Conservation (phyloP, 2,329 filamentous ascomycete species). For the Onygenales sp. region DNA sequence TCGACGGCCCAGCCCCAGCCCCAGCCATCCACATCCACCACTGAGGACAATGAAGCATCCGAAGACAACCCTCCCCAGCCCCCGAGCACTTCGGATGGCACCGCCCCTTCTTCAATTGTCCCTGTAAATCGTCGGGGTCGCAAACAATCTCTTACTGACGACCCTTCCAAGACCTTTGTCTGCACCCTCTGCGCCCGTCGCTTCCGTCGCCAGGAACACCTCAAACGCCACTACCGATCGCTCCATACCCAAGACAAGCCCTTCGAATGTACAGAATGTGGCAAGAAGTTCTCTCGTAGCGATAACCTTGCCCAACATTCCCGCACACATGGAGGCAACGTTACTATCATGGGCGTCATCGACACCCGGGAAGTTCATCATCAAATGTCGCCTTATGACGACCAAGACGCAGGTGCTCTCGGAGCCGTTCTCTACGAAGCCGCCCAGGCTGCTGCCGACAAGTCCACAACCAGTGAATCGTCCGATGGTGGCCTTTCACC, state of each 20-base stretch:
- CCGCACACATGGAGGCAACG: conserved; percentile 81
- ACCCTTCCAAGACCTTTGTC: conserved; percentile 96
- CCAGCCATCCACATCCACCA: not conserved
- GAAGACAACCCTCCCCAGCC: conserved; percentile 39
- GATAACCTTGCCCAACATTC: conserved; percentile 97
- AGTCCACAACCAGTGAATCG: conserved; percentile 34
- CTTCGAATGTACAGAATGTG: conserved; percentile 93
- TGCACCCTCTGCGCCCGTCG: conserved; percentile 94
- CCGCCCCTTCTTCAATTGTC: conserved; percentile 18
- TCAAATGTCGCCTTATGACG: conserved; percentile 37
- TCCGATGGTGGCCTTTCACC: conserved; percentile 24
- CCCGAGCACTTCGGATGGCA: conserved; percentile 33
- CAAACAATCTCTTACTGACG: conserved; percentile 96
- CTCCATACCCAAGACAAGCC: conserved; percentile 98
- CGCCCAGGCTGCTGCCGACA: conserved; percentile 62
- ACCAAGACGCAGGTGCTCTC: conserved; percentile 55
- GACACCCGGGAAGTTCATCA: conserved; percentile 53
- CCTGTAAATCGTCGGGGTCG: conserved; percentile 84
- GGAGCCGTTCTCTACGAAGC: conserved; percentile 77
- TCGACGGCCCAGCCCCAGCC: conserved; percentile 22
- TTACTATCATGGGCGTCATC: conserved; percentile 82
- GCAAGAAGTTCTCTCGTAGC: conserved; percentile 97
- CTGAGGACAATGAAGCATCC: conserved; percentile 25
- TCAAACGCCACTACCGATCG: conserved; percentile 97
- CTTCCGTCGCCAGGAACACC: conserved; percentile 95